phyloP scores from a whole-genome alignment of 805 yeast genomes.

The Zygotorulaspora chibaensis region DNA sequence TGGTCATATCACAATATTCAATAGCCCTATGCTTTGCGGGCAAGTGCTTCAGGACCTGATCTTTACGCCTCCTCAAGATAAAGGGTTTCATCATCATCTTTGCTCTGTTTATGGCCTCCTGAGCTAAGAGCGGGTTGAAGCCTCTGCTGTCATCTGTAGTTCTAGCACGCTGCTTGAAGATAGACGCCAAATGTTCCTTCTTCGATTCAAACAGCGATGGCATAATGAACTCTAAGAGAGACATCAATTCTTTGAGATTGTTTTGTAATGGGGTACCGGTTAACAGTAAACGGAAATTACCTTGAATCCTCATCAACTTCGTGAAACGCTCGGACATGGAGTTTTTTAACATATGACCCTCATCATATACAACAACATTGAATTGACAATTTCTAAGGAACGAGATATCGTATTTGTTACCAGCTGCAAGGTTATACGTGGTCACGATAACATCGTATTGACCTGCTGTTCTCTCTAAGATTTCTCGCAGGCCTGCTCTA shows the following conservation, averaged over 20 bases:
- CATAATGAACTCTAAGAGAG: constrained; percentile 83
- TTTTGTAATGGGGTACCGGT: constrained; percentile 98
- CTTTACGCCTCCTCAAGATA: constrained; percentile 85
- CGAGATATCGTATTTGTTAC: constrained; percentile 73
- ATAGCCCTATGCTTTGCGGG: constrained; percentile 70
- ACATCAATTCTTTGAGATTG: constrained; percentile 83
- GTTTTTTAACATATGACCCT: constrained; percentile 95
- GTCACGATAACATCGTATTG: constrained; percentile 87
- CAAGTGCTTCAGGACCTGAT: constrained; percentile 83
- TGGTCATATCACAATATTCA: constrained; percentile 60
- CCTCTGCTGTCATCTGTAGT: constrained; percentile 51
- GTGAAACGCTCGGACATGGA: constrained; percentile 80
- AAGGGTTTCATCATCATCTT: constrained; percentile 98
- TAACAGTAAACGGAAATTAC: constrained; percentile 76
- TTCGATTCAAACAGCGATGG: constrained; percentile 79
- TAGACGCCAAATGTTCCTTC: constrained; percentile 71
- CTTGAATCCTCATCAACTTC: constrained; percentile 79
- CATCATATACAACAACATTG: constrained; percentile 90
- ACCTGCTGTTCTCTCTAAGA: constrained; percentile 48
- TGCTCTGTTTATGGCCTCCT: constrained; percentile 89
- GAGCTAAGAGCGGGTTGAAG: constrained; percentile 78
- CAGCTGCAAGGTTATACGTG: constrained; percentile 88
- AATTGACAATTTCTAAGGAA: constrained; percentile 72
- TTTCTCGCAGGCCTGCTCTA: constrained; percentile 77
- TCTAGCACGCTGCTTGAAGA: constrained; percentile 83